Conservation (phyloP, 768 basidiomycete genomes). For the Cystofilobasidium ferigula region DNA sequence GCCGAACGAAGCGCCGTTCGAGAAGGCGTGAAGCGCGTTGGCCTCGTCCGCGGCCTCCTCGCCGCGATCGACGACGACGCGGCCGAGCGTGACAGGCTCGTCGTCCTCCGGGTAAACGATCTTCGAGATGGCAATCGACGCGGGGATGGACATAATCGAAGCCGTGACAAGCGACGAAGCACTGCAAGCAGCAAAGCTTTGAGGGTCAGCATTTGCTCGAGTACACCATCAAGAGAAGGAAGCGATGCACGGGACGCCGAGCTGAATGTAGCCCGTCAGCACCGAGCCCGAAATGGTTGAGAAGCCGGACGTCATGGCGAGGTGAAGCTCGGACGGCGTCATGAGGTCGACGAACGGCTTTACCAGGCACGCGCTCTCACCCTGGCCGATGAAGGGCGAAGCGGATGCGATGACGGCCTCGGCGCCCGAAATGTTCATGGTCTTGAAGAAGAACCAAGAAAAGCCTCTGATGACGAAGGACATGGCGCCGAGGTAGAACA, state of each 20-base stretch:
- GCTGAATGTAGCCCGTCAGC: constrained; percentile 54
- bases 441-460: constrained; percentile 88
- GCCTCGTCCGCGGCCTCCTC: constrained; percentile 48
- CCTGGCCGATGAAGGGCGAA: constrained; percentile 88
- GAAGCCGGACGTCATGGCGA: constrained; percentile 73
- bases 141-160: constrained; percentile 90
- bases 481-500: constrained; percentile 61
- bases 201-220: too few species aligned
- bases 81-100: constrained; percentile 74
- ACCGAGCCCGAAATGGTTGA: constrained; percentile 75
- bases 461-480: constrained; percentile 77
- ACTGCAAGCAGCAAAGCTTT: too few species aligned
- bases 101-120: constrained; percentile 73
- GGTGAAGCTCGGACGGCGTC: constrained; percentile 71
- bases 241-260: background rate
- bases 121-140: constrained; percentile 84
- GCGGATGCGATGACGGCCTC: constrained; percentile 87
- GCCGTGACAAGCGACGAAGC: constrained; percentile 45
- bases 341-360: constrained; percentile 71
- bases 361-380: constrained; percentile 77
- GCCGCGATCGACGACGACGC: constrained; percentile 67
- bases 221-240: too few species aligned
- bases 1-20: constrained; percentile 72
- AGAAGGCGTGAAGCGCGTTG: constrained; percentile 82
- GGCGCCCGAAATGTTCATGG: constrained; percentile 84